These are phyloP conservation scores for Baudoinia panamericana DNA, from an alignment of 495 filamentous ascomycete genomes.

Conservation along the genomic window DNA sequence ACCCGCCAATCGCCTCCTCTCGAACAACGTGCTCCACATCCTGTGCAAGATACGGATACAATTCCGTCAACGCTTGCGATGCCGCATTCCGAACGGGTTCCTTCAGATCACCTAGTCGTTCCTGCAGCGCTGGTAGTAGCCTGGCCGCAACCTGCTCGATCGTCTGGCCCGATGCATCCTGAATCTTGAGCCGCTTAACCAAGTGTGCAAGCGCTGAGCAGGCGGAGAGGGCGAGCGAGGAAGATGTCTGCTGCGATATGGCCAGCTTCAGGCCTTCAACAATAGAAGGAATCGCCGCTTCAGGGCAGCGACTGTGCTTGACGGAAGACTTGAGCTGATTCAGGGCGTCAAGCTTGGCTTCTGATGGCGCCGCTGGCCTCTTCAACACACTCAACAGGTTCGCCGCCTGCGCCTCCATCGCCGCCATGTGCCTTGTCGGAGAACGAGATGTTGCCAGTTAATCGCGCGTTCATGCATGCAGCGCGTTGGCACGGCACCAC, in stretches of 20 bases:
- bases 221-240: conserved; percentile 53
- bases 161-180: conserved; percentile 59
- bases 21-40: conserved; percentile 73
- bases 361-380: conserved; percentile 51
- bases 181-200: conserved; percentile 65
- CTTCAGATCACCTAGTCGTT: conserved; percentile 78
- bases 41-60: conserved; percentile 49
- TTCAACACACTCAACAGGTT: conserved; percentile 54
- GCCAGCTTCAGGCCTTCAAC: conserved; percentile 61
- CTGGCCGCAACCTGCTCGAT: conserved; percentile 46
- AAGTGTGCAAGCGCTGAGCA: conserved; percentile 80
- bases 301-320: conserved; percentile 76
- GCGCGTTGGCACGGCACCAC: too few species aligned
- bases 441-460: too few species aligned
- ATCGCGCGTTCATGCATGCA: too few species aligned
- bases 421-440: background rate
- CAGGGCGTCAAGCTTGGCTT: conserved; percentile 56
- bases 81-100: conserved; percentile 64
- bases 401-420: conserved; percentile 47
- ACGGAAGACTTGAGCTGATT: conserved; percentile 69
- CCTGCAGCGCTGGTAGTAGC: conserved; percentile 57
- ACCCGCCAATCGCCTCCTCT: conserved; percentile 61
- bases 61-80: conserved; percentile 56
- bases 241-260: conserved; percentile 53
- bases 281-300: conserved; percentile 52